Percentiles rank a stretch among this genome's conserved stretches.
Evolutionary conservation across 352 stramenopile species (phyloP).

Genomic region (Phytophthora vignae): DNA sequence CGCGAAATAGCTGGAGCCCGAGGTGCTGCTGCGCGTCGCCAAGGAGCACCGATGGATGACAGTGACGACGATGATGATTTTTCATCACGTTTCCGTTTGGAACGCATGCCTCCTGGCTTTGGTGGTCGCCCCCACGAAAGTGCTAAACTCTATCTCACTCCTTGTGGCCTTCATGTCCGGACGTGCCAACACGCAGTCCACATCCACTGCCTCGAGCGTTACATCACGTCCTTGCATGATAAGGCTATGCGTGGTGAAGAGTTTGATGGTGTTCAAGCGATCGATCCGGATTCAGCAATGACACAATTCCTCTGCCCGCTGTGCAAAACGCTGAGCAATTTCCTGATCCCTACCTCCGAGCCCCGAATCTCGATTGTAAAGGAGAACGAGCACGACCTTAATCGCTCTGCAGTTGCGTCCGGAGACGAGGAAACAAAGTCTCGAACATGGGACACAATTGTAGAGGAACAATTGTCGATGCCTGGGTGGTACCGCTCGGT

Average conservation of each 20-base stretch:
- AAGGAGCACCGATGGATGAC: constrained; percentile 46
- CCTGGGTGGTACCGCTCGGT: constrained; percentile 78
- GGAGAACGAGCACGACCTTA: constrained; percentile 32
- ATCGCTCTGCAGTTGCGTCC: constrained; percentile 11
- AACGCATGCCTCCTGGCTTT: constrained; percentile 56
- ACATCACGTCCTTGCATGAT: constrained; percentile 87
- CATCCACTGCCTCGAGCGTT: constrained; percentile 87
- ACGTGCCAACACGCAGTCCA: constrained; percentile 90
- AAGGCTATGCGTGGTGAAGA: constrained; percentile 90
- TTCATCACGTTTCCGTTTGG: constrained; percentile 49
- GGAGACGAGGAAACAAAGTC: constrained; percentile 27
- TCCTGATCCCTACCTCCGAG: constrained; percentile 86
- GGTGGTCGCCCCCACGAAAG: constrained; percentile 51
- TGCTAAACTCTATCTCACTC: constrained; percentile 77
- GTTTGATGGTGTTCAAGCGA: constrained; percentile 89
- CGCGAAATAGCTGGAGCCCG: constrained; percentile 33
- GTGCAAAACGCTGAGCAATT: constrained; percentile 94
- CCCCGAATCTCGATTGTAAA: constrained; percentile 39
- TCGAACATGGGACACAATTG: constrained; percentile 59
- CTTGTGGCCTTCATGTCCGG: constrained; percentile 83
- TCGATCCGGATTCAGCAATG: constrained; percentile 89
- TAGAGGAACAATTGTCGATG: constrained; percentile 68
- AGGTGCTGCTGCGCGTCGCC: constrained; percentile 31
- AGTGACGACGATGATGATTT: constrained; percentile 62
- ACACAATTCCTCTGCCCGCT: constrained; percentile 93